Base-by-base conservation (phyloP, 148 eudicot genomes). In the Camellia granthamiana region DNA sequence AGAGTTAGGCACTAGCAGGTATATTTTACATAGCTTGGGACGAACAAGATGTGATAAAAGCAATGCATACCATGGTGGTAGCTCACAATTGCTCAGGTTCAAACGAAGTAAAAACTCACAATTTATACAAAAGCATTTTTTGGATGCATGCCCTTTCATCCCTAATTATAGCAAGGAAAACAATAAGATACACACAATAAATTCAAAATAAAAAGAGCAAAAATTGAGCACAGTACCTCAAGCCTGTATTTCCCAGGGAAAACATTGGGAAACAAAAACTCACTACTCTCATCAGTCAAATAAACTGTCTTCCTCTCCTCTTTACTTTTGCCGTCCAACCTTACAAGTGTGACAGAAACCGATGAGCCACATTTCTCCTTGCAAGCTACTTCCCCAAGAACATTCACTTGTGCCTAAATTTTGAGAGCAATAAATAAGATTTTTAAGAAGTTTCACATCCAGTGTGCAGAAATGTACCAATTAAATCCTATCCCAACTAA, bases 211-310 rank as follows among this genome's bases (percentile, higher is more conserved):
- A 83, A 19, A 44, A 74, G 42, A 64, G 79, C 60, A 19, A 69
- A 62, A 21, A 52, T 76, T 64, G 49, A 66, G 75, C 49, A 72
- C 46, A 71, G 49, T 90, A 95, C 98, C 97, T 95, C 93, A 84
- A 95, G 81, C 80, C 87, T 91, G 85, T 95, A 92, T 83, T 92
- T 95, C 63, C 98, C 98, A 51, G 98, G 98, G 74, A 95, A 92
- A 72, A 95, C 89, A 79, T 92, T 84, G 30, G 89, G 79, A 84
- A 95, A 95, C 47, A 84, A 51, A 78, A 95, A 95, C 9, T 90
- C 88, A 79, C 77, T 80, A 81, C 83, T 84, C 79, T 86, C 92
- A 83, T 90, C 91, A 66, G 88, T 85, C 89, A 95, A 86, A 77
- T 83, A 81, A 83, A 88, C 71, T 55, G 88, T 86, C 82, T 82